Evolutionary conservation across 129 eudicot genomes (phyloP).

Genomic region (Lonicera japonica): DNA sequence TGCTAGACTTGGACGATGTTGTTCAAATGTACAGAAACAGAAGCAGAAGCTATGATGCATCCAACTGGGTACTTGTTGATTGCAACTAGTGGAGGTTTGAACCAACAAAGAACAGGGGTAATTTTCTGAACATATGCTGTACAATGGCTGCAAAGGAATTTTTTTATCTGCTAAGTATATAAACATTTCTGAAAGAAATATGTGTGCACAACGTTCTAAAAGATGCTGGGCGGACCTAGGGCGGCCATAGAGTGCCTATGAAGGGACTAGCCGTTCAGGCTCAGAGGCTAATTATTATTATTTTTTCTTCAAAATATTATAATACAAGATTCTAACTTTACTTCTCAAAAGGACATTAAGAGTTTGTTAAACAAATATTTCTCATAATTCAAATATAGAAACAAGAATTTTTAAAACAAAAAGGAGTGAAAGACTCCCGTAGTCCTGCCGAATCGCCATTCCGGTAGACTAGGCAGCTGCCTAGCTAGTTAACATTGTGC

Average conservation of each 20-base stretch:
- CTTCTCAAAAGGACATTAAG: too few species aligned
- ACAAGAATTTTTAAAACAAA: too few species aligned
- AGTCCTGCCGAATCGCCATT: too few species aligned
- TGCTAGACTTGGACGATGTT: constrained; percentile 12
- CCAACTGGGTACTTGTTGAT: constrained; percentile 67
- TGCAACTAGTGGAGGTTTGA: constrained; percentile 92
- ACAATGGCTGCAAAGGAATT: background rate
- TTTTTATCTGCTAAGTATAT: background rate
- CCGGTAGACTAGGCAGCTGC: too few species aligned
- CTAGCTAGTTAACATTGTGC: too few species aligned
- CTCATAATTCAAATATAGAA: too few species aligned
- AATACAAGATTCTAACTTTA: too few species aligned
- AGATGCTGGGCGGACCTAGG: too few species aligned
- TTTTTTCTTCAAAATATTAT: background rate
- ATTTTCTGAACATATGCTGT: background rate
- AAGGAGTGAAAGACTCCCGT: too few species aligned
- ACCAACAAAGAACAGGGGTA: constrained; percentile 98
- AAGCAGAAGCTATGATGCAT: constrained; percentile 46
- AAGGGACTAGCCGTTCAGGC: too few species aligned
- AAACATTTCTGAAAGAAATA: background rate
- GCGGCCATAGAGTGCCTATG: too few species aligned
- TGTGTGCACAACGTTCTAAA: background rate
- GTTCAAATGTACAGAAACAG: constrained; percentile 45
- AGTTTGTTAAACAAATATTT: too few species aligned
- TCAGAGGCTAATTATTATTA: background rate